Evolutionary conservation across 768 basidiomycete genomes (phyloP), one percentile per base, ranked within the genome.

Genomic region (Boletus edulis): DNA sequence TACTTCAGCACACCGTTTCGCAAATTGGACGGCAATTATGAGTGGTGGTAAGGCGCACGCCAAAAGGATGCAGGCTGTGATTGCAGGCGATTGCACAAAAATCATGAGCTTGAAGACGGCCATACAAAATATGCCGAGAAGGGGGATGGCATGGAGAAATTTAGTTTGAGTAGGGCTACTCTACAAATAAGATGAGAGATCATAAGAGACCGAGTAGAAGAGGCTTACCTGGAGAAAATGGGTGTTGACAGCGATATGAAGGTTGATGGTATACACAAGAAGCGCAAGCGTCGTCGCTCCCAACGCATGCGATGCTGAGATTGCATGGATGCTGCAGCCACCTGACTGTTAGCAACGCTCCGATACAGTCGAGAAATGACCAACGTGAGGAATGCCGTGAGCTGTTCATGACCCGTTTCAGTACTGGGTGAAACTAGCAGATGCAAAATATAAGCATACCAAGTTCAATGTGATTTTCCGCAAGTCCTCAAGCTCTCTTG

Each of bases 231-330:
- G 59, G 32, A 69, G 55, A 32, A 62, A 57, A 10, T 49, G 51
- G n/a, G 32, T 45, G 20, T 59, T 59, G 46, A 58, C 41, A 20
- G 50, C 56, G 45, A 64, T 49, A 34, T 72, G 61, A 54, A 70
- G 62, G 35, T 62, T 70, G 42, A 72, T 61, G 2, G 69, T 70
- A 32, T 72, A 68, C 5, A 70, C 46, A 27, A 70, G 42, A 29
- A 72, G 64, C 14, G 58, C 58, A 20, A 70, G 56, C 5, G 70
- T 68, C 34, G 54, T 46, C 14, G 62, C 54, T 38, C 37, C 56
- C 6, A 70, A 44, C 15, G 37, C 49, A 3, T 35, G 44, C 3
- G 66, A 64, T n/a, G 60, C 57, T 27, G 63, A 66, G 17, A 64
- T 47, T 1, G 56, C 54, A 43, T 67, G 66, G 46, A 70, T 20